Base-by-base conservation (phyloP, 352 stramenopile species). In the Nothophytophthora sp. region DNA sequence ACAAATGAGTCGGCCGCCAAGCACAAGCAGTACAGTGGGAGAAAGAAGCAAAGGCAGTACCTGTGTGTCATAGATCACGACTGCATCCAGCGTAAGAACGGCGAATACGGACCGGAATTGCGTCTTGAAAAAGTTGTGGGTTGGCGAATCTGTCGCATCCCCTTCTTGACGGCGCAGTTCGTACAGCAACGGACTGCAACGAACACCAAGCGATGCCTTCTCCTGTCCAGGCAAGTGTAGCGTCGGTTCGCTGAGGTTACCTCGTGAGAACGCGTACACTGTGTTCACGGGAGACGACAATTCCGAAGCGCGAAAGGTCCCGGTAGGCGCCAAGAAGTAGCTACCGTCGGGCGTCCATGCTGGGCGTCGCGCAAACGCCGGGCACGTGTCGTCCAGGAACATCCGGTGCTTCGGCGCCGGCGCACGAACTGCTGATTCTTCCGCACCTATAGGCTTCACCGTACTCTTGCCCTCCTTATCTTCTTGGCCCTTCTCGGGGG, bases 41-140 rank as follows among this genome's bases (percentile, higher is more conserved):
- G 11, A 39, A 11, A 46, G 24, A 13, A 48, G n/a, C 18, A 52
- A 33, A 34, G 19, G 16, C 28, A 33, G 24, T 59, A 92, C 80
- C 78, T 97, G 76, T 5, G 96, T 98, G 62, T 99, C 95, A 67
- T 99, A 98, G 48, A 98, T 81, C 15, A 97, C 64, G 23, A 99
- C 82, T 0, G 83, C 82, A 46, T 98, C 91, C 27, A 97, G 75
- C 22, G 94, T 98, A 27, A 98, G 81, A 13, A 99, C 88, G 23
- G 92, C 90, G 73, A 98, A 98, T 24, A 99, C 64, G 25, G 84
- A 87, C 36, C 90, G 81, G 39, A 92, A 80, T 10, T 80, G 58
- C 20, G 84, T 85, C 56, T 81, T 81, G 47, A 95, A 98, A 32
- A 96, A 70, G 49, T 91, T 93, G 28, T 19, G 42, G 15, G 43